Evolutionary conservation across 2,329 filamentous ascomycete species (phyloP).

Genomic region (Trichoderma citrinoviride): DNA sequence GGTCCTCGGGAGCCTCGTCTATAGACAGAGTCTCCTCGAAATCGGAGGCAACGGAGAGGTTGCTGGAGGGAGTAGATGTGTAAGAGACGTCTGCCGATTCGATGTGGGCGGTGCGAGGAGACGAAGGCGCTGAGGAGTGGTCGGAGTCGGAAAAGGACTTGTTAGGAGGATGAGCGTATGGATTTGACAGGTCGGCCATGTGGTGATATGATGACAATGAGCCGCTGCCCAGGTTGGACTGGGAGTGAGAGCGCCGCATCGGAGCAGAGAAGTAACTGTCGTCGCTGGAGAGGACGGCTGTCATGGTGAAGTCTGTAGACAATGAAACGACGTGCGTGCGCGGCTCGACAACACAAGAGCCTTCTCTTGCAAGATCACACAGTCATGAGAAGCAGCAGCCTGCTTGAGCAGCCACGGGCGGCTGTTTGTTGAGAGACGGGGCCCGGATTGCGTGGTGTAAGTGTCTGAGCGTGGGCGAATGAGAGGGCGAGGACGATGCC

Average conservation of each 20-base stretch:
- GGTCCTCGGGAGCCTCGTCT: slow-evolving; percentile 46
- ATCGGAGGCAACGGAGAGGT: slow-evolving; percentile 59
- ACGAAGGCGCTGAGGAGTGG: slow-evolving; percentile 55
- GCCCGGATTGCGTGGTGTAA: slow-evolving; percentile 8
- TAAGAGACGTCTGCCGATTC: slow-evolving; percentile 58
- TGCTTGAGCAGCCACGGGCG: slow-evolving; percentile 1
- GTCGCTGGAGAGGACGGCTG: slow-evolving; percentile 55
- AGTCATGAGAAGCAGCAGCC: slow-evolving; percentile 7
- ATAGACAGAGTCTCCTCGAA: slow-evolving; percentile 50
- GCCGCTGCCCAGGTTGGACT: slow-evolving; percentile 52
- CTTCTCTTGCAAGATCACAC: not conserved
- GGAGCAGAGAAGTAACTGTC: slow-evolving; percentile 57
- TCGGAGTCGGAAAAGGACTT: slow-evolving; percentile 47
- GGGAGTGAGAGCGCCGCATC: slow-evolving; percentile 59
- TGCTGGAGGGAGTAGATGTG: slow-evolving; percentile 62
- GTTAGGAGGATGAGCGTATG: slow-evolving; percentile 42
- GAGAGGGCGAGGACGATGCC: slow-evolving; percentile 12
- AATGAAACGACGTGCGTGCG: slow-evolving; percentile 6
- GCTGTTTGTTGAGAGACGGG: not conserved
- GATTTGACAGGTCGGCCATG: slow-evolving; percentile 45
- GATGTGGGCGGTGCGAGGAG: slow-evolving; percentile 50
- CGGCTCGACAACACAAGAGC: slow-evolving; percentile 5
- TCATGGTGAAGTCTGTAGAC: slow-evolving; percentile 42
- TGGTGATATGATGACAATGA: slow-evolving; percentile 41
- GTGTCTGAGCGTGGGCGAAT: slow-evolving; percentile 14